Evolutionary conservation across 768 basidiomycete species (phyloP).

Genomic region (Suillus luteus): DNA sequence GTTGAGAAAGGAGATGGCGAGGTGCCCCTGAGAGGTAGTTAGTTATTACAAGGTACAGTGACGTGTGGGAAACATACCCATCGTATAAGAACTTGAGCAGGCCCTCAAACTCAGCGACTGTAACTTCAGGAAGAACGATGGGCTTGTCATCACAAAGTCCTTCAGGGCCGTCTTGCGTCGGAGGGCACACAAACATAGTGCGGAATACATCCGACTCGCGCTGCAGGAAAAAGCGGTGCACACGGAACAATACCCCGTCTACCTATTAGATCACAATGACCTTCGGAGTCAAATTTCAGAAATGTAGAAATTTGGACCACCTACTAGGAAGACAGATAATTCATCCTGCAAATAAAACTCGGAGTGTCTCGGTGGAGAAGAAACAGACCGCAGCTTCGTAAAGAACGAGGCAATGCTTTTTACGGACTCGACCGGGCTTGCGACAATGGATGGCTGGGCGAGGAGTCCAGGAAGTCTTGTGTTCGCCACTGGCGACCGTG

Average conservation of each 20-base stretch:
- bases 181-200: slow-evolving; percentile 38
- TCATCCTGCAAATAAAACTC: slow-evolving; percentile 26
- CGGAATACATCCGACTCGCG: slow-evolving; percentile 42
- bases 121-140: slow-evolving; percentile 37
- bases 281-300: not conserved
- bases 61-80: slow-evolving; percentile 29
- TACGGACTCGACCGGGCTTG: slow-evolving; percentile 12
- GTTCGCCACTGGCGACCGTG: not conserved
- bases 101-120: slow-evolving; percentile 37
- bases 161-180: slow-evolving; percentile 26
- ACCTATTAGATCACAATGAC: slow-evolving; percentile 30
- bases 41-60: not conserved
- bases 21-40: not conserved
- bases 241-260: slow-evolving; percentile 39
- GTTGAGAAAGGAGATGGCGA: slow-evolving; percentile 14
- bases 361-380: slow-evolving; percentile 14
- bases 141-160: slow-evolving; percentile 36
- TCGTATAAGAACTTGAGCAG: slow-evolving; percentile 43
- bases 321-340: slow-evolving; percentile 22
- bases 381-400: slow-evolving; percentile 5
- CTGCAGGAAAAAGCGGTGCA: slow-evolving; percentile 42
- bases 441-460: not conserved
- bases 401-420: slow-evolving; percentile 13
- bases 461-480: slow-evolving; percentile 9
- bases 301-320: not conserved